A percentile compares a stretch with the other conserved stretches of the same genome.
These are phyloP conservation scores for Ormosia semicastrata DNA, from an alignment of 306 rosid species.

Conservation along the genomic window DNA sequence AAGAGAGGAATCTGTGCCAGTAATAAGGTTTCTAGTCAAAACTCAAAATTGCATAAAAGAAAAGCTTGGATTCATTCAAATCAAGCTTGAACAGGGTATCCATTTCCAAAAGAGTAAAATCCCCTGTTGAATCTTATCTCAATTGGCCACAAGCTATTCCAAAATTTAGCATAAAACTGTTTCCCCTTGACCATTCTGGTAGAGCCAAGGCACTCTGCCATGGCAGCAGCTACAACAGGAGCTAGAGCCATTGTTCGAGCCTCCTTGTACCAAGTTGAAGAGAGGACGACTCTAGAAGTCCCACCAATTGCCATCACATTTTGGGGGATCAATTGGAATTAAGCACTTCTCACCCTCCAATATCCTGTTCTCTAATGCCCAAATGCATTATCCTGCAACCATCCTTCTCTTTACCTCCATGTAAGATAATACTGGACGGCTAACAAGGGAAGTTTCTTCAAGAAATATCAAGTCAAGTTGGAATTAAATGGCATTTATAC, in stretches of 20 bases:
- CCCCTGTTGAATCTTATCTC: constrained; percentile 58
- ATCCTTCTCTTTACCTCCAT: constrained; percentile 63
- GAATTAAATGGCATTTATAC: constrained; percentile 88
- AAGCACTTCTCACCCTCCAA: constrained; percentile 83
- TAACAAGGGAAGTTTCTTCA: constrained; percentile 86
- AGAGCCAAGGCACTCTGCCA: constrained; percentile 75
- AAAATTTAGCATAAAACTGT: constrained; percentile 48
- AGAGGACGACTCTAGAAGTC: constrained; percentile 73
- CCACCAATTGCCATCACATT: constrained; percentile 80
- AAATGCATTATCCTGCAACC: constrained; percentile 84
- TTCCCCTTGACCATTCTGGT: constrained; percentile 80
- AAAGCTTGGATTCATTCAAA: constrained; percentile 60
- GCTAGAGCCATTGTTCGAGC: constrained; percentile 68
- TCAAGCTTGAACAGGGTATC: constrained; percentile 85
- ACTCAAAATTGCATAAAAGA: constrained; percentile 90
- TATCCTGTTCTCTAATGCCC: constrained; percentile 58
- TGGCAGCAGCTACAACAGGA: constrained; percentile 48
- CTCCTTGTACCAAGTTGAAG: constrained; percentile 86
- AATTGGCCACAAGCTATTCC: constrained; percentile 81
- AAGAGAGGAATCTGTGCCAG: constrained; percentile 84
- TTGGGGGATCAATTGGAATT: constrained; percentile 88
- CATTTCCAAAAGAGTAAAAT: constrained; percentile 85
- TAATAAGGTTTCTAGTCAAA: constrained; percentile 63
- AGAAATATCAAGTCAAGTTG: constrained; percentile 51
- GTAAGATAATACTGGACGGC: constrained; percentile 68